Base-by-base conservation (phyloP, 495 filamentous ascomycete genomes). In the Saxophila tyrrhenica region DNA sequence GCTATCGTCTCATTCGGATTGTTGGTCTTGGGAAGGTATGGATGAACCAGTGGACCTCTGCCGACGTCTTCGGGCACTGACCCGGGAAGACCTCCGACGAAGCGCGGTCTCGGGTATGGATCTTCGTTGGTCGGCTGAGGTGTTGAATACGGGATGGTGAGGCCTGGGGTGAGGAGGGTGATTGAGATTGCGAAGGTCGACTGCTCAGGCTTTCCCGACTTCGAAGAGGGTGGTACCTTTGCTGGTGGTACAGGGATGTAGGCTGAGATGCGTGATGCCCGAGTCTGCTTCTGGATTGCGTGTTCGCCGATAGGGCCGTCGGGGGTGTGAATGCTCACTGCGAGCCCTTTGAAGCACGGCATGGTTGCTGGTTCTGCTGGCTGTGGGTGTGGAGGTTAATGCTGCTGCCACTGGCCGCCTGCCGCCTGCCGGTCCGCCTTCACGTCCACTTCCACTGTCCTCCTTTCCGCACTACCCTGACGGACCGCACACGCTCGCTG, bases 331-430 rank as follows among this genome's bases (percentile, higher is more conserved):
- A 96, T 92, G 75, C 87, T 94, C 67, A 96, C 89, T 47, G 90
- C 89, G 64, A 96, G 86, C 68, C 90, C 90, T 73, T 94, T 92
- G 76, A 95, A 96, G 81, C 90, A 96, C 73, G 90, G 90, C 90
- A 95, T 95, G 5, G 29, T 35, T 5, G 29, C 29, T 35, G 29
- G 7, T 35, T 35, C 7, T 35, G n/a, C 29, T 5, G 13, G 5
- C 7, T 35, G 29, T 5, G 5, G 29, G 13, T 13, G 29, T 35
- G 29, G 13, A 13, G 13, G 29, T 35, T 13, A 35, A 35, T 35
- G 29, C 13, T 35, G 29, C 29, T 35, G 29, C 29, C 13, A 13
- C n/a, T n/a, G n/a, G n/a, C n/a, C n/a, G n/a, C n/a, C n/a, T n/a
- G n/a, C n/a, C n/a, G n/a, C n/a, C n/a, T n/a, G n/a, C n/a, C n/a